Conservation (phyloP, 805 yeast genomes). For the Spathaspora sp. region DNA sequence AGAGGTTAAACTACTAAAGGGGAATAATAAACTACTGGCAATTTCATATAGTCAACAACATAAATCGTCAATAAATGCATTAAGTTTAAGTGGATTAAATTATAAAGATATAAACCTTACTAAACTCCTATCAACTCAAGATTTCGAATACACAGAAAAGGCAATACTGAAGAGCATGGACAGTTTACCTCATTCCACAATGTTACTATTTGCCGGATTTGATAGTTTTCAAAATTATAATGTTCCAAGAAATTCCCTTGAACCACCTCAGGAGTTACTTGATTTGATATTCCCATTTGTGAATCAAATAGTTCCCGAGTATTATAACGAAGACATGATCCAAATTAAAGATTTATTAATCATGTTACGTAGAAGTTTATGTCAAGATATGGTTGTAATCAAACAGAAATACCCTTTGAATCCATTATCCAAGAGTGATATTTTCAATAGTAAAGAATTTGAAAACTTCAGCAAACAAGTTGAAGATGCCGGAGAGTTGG, state of each 20-base stretch:
- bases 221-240: conserved; percentile 13
- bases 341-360: conserved; percentile 13
- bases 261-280: conserved; percentile 24
- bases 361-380: conserved; percentile 18
- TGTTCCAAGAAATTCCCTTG: conserved; percentile 14
- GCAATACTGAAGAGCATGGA: conserved; percentile 10
- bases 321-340: conserved; percentile 8
- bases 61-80: conserved; percentile 18
- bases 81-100: conserved; percentile 15
- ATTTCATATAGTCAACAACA: conserved; percentile 26
- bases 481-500: conserved; percentile 7
- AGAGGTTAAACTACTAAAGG: conserved; percentile 20
- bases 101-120: conserved; percentile 16
- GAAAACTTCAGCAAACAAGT: conserved; percentile 11
- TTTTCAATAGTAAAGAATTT: conserved; percentile 18
- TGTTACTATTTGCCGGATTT: conserved; percentile 22
- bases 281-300: conserved; percentile 27
- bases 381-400: conserved; percentile 29
- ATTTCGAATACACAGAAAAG: conserved; percentile 7
- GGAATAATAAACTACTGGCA: conserved; percentile 19
- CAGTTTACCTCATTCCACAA: conserved; percentile 10
- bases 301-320: conserved; percentile 8
- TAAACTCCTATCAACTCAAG: conserved; percentile 16
- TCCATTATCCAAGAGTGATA: conserved; percentile 20
- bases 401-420: conserved; percentile 18